Conservation (phyloP, 2,329 filamentous ascomycete species). For the Fusarium ambrosium region DNA sequence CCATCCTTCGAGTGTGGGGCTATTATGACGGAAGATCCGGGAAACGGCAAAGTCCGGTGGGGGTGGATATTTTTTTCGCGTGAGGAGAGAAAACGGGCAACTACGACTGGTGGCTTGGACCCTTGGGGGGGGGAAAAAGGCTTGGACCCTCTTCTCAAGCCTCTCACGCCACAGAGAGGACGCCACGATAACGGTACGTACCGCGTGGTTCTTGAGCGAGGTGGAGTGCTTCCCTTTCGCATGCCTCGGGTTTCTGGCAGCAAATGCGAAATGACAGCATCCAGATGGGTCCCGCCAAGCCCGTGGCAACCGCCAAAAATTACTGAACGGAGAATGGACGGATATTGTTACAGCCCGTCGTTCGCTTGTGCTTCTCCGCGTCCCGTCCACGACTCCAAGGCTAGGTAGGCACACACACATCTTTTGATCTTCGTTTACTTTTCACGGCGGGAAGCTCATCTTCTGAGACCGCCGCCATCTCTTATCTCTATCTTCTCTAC, state of each 20-base stretch:
- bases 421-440: too few relatives aligned
- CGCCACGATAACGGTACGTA: slow-evolving; percentile 13
- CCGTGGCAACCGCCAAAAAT: slow-evolving; percentile 39
- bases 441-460: slow-evolving; percentile 7
- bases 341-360: not conserved
- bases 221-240: slow-evolving; percentile 17
- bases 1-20: not conserved
- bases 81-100: not conserved
- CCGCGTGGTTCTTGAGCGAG: slow-evolving; percentile 10
- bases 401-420: too few relatives aligned
- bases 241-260: slow-evolving; percentile 27
- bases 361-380: not conserved
- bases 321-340: slow-evolving; percentile 4
- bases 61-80: not conserved
- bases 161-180: slow-evolving; percentile 8
- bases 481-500: slow-evolving; percentile 2
- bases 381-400: slow-evolving; percentile 1
- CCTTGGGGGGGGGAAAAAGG: not conserved
- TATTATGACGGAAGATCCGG: slow-evolving; percentile 24
- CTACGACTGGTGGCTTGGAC: slow-evolving; percentile 22
- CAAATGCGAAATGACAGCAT: slow-evolving; percentile 49
- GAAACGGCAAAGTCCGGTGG: slow-evolving; percentile 24
- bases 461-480: slow-evolving; percentile 21
- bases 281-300: slow-evolving; percentile 37
- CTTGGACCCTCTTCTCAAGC: slow-evolving; percentile 1